Base-by-base conservation (phyloP, 1,139 yeast species). In the Casaregolazyma suthepensis region DNA sequence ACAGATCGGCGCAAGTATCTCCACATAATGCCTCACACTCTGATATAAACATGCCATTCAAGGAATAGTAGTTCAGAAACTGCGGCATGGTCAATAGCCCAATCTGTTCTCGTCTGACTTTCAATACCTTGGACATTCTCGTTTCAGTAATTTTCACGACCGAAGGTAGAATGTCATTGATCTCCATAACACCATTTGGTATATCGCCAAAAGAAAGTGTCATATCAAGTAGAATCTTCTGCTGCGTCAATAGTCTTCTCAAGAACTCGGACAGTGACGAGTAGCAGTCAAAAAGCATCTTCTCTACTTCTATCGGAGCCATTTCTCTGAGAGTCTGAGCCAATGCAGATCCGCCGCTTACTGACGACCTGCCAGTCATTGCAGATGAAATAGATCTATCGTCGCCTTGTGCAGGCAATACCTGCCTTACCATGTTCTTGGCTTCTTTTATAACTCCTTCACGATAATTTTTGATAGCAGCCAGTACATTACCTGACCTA, bases 1-100 rank as follows among this genome's bases (percentile, higher is more conserved):
- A 80, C 47, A 91, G 72, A 15, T 80, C 81, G 1, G 81, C 77
- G 15, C 80, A 77, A 45, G 81, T 78, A 29, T 83, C 83, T 0
- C 96, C 97, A 47, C 89, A 83, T 6, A 91, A 81, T 13, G 83
- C 75, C 67, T 93, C 99, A 67, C 96, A 88, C 65, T 89, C 96
- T 51, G 81, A 81, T 42, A 90, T 73, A 64, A 90, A 91, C 22
- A 85, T 76, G 1, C 84, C 79, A 50, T 84, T 81, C 19, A 87
- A 73, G 2, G 86, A 76, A 67, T 84, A 88, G 50, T 89, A 77
- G 54, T 82, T 74, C 53, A 87, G 67, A 67, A 90, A 89, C 58
- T 75, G 77, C 73, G 44, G 61, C 40, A 62, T 59, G 1, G 83
- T 69, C 38, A 85, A 68, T 46, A 76, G 79, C 0, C 88, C 80